Conservation (phyloP, 2,329 filamentous ascomycete genomes). For the Fusarium lyarnte region DNA sequence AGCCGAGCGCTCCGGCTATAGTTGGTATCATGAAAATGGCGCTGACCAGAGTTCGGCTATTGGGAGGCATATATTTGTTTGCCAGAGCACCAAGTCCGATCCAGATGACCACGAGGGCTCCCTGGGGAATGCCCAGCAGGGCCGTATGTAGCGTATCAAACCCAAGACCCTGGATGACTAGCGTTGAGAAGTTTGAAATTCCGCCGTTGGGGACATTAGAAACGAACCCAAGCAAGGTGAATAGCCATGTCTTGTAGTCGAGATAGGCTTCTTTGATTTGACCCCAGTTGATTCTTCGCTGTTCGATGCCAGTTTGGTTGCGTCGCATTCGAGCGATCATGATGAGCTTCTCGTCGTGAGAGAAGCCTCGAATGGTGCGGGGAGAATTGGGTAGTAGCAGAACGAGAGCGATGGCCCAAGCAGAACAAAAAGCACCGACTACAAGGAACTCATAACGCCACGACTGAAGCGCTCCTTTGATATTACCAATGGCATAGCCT, state of each 20-base stretch:
- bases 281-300: slow-evolving; percentile 62
- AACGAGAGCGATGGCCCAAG: slow-evolving; percentile 68
- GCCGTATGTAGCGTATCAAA: slow-evolving; percentile 54
- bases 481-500: slow-evolving; percentile 69
- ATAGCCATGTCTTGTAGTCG: slow-evolving; percentile 68
- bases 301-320: slow-evolving; percentile 69
- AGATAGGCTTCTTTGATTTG: slow-evolving; percentile 65
- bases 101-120: slow-evolving; percentile 50
- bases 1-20: slow-evolving; percentile 66
- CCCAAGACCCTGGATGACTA: slow-evolving; percentile 69
- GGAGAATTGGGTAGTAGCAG: slow-evolving; percentile 67
- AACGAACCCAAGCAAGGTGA: slow-evolving; percentile 63
- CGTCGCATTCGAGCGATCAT: slow-evolving; percentile 63
- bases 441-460: slow-evolving; percentile 77
- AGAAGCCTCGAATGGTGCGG: slow-evolving; percentile 62
- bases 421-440: slow-evolving; percentile 65
- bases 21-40: slow-evolving; percentile 67
- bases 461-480: slow-evolving; percentile 62
- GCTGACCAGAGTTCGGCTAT: slow-evolving; percentile 63
- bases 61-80: slow-evolving; percentile 52
- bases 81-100: slow-evolving; percentile 54
- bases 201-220: slow-evolving; percentile 67
- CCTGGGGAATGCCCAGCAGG: slow-evolving; percentile 52
- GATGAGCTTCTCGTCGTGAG: slow-evolving; percentile 60
- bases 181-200: slow-evolving; percentile 67